Evolutionary conservation across 2,329 filamentous ascomycete species (phyloP).

Genomic region (Colletotrichum agaves): DNA sequence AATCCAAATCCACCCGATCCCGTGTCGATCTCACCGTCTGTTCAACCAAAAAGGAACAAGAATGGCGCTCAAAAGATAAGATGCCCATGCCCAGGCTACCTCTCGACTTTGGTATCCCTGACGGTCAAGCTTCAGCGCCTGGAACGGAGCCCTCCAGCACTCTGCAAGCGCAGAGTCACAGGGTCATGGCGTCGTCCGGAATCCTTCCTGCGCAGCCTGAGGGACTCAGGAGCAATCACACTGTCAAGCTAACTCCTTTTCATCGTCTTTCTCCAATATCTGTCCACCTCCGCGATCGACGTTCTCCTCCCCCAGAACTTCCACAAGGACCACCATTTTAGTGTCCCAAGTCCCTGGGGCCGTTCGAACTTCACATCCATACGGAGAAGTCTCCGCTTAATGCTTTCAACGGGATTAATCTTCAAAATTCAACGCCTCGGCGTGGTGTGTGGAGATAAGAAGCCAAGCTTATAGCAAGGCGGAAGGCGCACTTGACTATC

Average conservation of each 20-base stretch:
- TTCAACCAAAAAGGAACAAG: neutral
- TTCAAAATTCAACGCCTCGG: neutral
- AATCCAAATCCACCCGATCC: neutral
- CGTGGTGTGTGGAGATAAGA: slow-evolving; percentile 1
- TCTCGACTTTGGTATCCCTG: neutral
- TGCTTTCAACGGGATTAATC: neutral
- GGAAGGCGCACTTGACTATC: slow-evolving; percentile 16
- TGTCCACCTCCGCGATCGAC: slow-evolving; percentile 2
- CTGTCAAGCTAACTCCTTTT: neutral
- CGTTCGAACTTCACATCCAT: neutral
- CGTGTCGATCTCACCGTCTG: slow-evolving; percentile 2
- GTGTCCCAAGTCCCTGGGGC: neutral
- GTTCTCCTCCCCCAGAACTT: slow-evolving; percentile 3
- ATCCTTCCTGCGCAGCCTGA: slow-evolving; percentile 8
- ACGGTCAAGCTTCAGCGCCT: too few relatives aligned
- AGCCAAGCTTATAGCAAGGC: slow-evolving; percentile 12
- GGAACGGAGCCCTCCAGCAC: neutral
- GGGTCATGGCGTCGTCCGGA: slow-evolving; percentile 13
- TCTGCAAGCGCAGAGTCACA: neutral
- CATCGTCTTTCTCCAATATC: neutral
- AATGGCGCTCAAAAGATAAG: neutral
- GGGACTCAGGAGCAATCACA: neutral
- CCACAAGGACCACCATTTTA: slow-evolving; percentile 6
- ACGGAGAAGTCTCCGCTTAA: slow-evolving; percentile 4
- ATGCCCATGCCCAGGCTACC: neutral